Evolutionary conservation across 345 rosid species (phyloP).

Genomic region (Gossypium raimondii): DNA sequence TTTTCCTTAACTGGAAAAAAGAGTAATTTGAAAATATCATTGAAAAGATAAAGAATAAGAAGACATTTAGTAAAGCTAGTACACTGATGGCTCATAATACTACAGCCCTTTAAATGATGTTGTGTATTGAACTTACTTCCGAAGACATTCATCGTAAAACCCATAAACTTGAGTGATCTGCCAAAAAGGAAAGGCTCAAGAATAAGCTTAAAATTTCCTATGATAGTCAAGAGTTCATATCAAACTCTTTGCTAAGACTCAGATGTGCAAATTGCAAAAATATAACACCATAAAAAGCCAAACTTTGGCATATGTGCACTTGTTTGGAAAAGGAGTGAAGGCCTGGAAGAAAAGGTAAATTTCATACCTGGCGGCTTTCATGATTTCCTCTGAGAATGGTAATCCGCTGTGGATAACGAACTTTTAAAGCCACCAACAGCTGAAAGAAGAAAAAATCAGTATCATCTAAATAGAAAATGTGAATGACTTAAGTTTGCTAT

Average conservation of each 20-base stretch:
- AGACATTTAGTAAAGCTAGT: not conserved
- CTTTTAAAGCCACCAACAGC: conserved; percentile 78
- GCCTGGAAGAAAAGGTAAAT: not conserved
- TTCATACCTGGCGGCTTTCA: conserved; percentile 80
- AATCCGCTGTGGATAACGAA: conserved; percentile 70
- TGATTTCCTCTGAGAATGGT: conserved; percentile 89
- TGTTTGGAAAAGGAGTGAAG: not conserved
- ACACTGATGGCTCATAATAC: not conserved
- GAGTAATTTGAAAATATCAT: not conserved
- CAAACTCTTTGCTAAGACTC: not conserved
- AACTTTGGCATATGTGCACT: not conserved
- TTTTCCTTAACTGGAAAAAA: not conserved
- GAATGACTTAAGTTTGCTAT: not conserved
- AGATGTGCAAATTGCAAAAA: not conserved
- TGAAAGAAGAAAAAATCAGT: conserved; percentile 27
- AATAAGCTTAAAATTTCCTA: conserved; percentile 22
- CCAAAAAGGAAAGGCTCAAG: conserved; percentile 21
- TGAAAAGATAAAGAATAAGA: not conserved
- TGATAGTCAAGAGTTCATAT: not conserved
- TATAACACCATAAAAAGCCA: not conserved
- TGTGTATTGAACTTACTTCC: conserved; percentile 69
- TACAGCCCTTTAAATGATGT: conserved; percentile 6
- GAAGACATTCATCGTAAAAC: conserved; percentile 92
- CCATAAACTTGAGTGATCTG: conserved; percentile 99
- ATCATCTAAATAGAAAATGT: not conserved